Percentiles rank a stretch among this genome's conserved stretches.
Evolutionary conservation across 306 rosid genomes (phyloP).

Genomic region (Acacia melanoxylon): DNA sequence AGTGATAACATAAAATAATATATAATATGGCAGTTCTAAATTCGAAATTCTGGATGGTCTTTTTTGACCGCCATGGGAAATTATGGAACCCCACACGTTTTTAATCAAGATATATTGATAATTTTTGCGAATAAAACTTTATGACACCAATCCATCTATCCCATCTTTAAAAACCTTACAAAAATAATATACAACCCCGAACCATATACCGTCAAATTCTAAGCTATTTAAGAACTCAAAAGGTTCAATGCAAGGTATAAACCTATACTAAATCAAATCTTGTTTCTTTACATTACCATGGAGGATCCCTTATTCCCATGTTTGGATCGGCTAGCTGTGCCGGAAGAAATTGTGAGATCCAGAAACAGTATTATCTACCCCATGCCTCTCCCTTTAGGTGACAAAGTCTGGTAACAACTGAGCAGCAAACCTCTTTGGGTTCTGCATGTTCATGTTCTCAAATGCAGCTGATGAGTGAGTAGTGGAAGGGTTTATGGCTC

Average conservation of each 20-base stretch:
- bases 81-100: constrained; percentile 19
- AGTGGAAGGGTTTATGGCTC: constrained; percentile 54
- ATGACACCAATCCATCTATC: constrained; percentile 69
- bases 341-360: constrained; percentile 35
- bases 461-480: constrained; percentile 78
- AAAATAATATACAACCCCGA: constrained; percentile 93
- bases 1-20: no score
- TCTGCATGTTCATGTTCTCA: constrained; percentile 82
- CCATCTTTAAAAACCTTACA: constrained; percentile 66
- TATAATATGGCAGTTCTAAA: no score
- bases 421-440: constrained; percentile 86
- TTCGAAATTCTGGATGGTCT: background rate
- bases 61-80: background rate
- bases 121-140: constrained; percentile 53
- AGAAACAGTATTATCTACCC: background rate
- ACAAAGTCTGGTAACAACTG: constrained; percentile 92
- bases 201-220: constrained; percentile 74
- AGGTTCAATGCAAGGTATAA: constrained; percentile 72
- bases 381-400: constrained; percentile 44
- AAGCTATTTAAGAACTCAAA: constrained; percentile 66
- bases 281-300: constrained; percentile 80
- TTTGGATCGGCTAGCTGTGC: constrained; percentile 30
- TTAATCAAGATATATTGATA: constrained; percentile 55
- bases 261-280: constrained; percentile 77
- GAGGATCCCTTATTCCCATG: constrained; percentile 40